Conservation (phyloP, 495 filamentous ascomycete species). For the Astrocystis sublimbata region DNA sequence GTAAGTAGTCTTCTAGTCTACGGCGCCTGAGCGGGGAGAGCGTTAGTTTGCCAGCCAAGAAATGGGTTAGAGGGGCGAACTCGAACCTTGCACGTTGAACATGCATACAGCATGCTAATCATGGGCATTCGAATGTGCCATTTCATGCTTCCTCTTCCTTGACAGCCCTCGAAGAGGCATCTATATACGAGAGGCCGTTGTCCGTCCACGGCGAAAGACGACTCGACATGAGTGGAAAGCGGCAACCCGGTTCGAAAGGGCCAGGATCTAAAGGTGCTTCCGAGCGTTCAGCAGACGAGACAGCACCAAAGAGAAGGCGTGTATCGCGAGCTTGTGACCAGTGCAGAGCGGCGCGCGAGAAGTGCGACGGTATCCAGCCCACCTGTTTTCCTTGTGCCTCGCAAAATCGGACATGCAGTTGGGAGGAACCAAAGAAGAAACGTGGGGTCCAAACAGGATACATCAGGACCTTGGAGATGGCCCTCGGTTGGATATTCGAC, state of each 20-base stretch:
- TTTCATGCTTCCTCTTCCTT: not conserved
- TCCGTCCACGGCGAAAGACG: not conserved
- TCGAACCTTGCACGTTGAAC: not conserved
- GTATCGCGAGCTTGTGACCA: conserved; percentile 70
- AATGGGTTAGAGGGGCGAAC: conserved; percentile 1
- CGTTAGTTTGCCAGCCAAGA: not conserved
- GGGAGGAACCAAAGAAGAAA: conserved; percentile 70
- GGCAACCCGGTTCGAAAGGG: conserved; percentile 18
- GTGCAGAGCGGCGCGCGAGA: conserved; percentile 64
- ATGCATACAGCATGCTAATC: conserved; percentile 1
- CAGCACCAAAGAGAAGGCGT: conserved; percentile 53
- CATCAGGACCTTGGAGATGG: conserved; percentile 60
- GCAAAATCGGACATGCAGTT: conserved; percentile 62
- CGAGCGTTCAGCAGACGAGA: not conserved
- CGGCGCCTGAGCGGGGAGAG: too few species aligned
- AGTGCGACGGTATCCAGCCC: conserved; percentile 65
- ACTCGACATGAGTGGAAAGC: conserved; percentile 14
- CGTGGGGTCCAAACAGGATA: conserved; percentile 67
- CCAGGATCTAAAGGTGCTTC: conserved; percentile 20
- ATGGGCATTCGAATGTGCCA: not conserved
- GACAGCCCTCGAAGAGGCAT: not conserved
- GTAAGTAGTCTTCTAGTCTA: not conserved
- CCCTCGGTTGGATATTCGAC: conserved; percentile 41
- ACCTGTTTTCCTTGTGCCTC: conserved; percentile 63
- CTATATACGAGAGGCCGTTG: conserved; percentile 2